Conservation (phyloP, 371 early-diverging fungal genomes). For the Syncephalastrum racemosum region DNA sequence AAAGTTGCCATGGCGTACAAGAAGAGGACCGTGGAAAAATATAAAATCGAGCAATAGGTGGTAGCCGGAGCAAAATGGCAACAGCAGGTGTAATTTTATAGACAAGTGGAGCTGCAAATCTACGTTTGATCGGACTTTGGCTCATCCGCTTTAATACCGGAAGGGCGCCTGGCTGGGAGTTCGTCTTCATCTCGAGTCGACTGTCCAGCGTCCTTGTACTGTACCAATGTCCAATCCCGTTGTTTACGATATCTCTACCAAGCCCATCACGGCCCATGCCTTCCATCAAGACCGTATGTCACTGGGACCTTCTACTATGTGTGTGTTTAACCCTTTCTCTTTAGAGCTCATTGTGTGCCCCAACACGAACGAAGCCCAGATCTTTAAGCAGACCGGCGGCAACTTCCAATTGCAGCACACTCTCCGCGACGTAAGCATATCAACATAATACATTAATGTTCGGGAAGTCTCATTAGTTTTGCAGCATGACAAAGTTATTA, state of each 20-base stretch:
- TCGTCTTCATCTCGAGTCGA: slow-evolving; percentile 26
- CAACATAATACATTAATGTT: background rate
- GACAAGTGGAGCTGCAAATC: no score
- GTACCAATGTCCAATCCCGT: slow-evolving; percentile 54
- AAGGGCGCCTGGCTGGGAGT: no score
- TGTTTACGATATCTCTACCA: slow-evolving; percentile 60
- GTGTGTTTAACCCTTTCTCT: background rate
- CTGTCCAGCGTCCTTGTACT: slow-evolving; percentile 51
- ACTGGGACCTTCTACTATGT: no score
- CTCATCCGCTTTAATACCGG: no score
- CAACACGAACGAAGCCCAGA: slow-evolving; percentile 86
- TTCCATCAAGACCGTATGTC: slow-evolving; percentile 82
- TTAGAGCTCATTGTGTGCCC: slow-evolving; percentile 91
- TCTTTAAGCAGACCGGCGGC: slow-evolving; percentile 68
- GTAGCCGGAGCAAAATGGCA: no score
- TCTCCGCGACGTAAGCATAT: slow-evolving; percentile 66
- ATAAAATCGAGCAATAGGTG: no score
- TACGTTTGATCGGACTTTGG: no score
- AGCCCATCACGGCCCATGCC: slow-evolving; percentile 89
- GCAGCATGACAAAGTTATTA: slow-evolving; percentile 95
- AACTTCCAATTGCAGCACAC: slow-evolving; percentile 70
- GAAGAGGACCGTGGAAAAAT: no score
- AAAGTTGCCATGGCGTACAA: no score
- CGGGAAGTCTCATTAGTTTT: background rate
- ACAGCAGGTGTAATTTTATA: no score